Evolutionary conservation across 345 rosid species (phyloP).

Genomic region (Aethionema arabicum): DNA sequence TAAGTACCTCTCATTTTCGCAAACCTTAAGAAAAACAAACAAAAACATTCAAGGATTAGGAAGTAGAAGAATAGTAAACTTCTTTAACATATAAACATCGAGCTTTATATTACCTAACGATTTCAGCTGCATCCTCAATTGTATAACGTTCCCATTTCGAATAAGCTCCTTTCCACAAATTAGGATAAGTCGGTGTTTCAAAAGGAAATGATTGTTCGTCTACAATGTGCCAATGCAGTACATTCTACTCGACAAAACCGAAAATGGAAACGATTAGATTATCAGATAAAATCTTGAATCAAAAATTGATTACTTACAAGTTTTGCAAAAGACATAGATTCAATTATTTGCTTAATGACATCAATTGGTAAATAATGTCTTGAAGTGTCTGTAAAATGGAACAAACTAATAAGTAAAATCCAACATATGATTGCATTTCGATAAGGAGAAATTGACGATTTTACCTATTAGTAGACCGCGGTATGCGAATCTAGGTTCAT

Average conservation of each 20-base stretch:
- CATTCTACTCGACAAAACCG: conserved; percentile 70
- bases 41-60: conserved; percentile 30
- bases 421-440: background rate
- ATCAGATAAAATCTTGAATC: background rate
- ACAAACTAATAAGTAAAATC: conserved; percentile 7
- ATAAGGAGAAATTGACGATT: conserved; percentile 16
- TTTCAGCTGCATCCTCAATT: conserved; percentile 83
- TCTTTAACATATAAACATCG: conserved; percentile 8
- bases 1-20: conserved; percentile 89
- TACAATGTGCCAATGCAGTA: conserved; percentile 96
- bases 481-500: conserved; percentile 76
- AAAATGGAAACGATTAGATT: conserved; percentile 11
- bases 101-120: conserved; percentile 69
- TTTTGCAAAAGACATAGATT: conserved; percentile 96
- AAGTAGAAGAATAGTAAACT: conserved; percentile 6
- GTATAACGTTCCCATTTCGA: conserved; percentile 88
- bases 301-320: conserved; percentile 52
- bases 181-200: conserved; percentile 80
- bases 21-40: conserved; percentile 52
- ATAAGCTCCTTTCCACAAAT: conserved; percentile 89
- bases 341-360: conserved; percentile 77
- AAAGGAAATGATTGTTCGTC: conserved; percentile 91
- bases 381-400: conserved; percentile 73
- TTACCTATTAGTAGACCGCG: conserved; percentile 86
- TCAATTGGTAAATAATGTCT: conserved; percentile 77